Evolutionary conservation across 805 yeast genomes (phyloP).

Genomic region (Schwanniomyces vanrijiae): DNA sequence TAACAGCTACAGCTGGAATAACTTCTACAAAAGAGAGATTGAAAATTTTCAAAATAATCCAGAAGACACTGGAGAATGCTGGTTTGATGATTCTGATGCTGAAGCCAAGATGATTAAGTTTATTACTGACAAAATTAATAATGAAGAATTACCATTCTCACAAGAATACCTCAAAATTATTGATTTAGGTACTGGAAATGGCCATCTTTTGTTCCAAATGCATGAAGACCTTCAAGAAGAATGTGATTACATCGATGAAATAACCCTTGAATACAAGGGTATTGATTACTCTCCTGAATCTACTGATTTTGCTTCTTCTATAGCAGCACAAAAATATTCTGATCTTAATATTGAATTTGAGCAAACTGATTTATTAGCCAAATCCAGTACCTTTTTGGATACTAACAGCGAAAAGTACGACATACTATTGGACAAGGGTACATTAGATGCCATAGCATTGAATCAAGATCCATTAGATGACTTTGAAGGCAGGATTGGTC

Average conservation of each 20-base stretch:
- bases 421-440: slow-evolving; percentile 88
- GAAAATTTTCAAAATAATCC: slow-evolving; percentile 70
- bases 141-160: slow-evolving; percentile 19
- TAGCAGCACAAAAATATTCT: slow-evolving; percentile 44
- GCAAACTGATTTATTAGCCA: slow-evolving; percentile 66
- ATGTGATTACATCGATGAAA: slow-evolving; percentile 41
- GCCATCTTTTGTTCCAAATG: slow-evolving; percentile 77
- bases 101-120: slow-evolving; percentile 81
- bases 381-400: slow-evolving; percentile 34
- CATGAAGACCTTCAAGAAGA: slow-evolving; percentile 58
- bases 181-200: slow-evolving; percentile 96
- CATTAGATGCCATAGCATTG: slow-evolving; percentile 93
- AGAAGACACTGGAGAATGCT: slow-evolving; percentile 89
- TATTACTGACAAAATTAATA: slow-evolving; percentile 50
- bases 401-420: slow-evolving; percentile 52
- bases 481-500: slow-evolving; percentile 46
- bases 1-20: slow-evolving; percentile 67
- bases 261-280: slow-evolving; percentile 45
- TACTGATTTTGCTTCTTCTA: slow-evolving; percentile 67
- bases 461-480: slow-evolving; percentile 52
- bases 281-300: slow-evolving; percentile 85
- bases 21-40: slow-evolving; percentile 74
- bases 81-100: slow-evolving; percentile 97
- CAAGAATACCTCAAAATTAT: slow-evolving; percentile 43
- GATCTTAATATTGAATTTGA: slow-evolving; percentile 50